phyloP scores from a whole-genome alignment of 768 basidiomycete genomes.

The Mrakia gelida region DNA sequence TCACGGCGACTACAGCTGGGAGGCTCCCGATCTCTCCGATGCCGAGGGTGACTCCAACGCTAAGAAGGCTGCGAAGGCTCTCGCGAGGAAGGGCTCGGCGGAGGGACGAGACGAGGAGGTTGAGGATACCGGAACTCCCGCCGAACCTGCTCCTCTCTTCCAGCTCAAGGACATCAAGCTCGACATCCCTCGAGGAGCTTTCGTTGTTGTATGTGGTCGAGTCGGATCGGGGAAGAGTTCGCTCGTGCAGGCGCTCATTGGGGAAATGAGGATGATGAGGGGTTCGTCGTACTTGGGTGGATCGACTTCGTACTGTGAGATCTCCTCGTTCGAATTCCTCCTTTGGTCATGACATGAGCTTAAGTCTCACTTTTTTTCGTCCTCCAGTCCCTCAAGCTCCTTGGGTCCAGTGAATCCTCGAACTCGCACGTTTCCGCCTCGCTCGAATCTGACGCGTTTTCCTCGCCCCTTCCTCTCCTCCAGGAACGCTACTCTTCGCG shows the following conservation, averaged over 20 bases:
- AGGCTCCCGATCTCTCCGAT: too few relatives aligned
- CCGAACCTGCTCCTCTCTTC: constrained; percentile 47
- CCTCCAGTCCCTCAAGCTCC: constrained; percentile 40
- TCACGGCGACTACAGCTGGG: too few relatives aligned
- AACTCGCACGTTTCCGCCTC: neutral
- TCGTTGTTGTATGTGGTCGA: constrained; percentile 42
- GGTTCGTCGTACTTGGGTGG: constrained; percentile 32
- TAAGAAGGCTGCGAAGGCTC: constrained; percentile 26
- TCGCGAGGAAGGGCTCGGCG: too few relatives aligned
- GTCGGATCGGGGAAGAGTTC: constrained; percentile 43
- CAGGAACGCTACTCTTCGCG: constrained; percentile 40
- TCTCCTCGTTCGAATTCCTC: too few relatives aligned
- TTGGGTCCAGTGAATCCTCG: constrained; percentile 40
- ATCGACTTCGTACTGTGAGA: neutral
- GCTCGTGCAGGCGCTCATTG: constrained; percentile 38
- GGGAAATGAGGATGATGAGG: constrained; percentile 38
- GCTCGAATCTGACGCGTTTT: neutral
- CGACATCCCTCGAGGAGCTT: constrained; percentile 35
- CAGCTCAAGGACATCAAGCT: constrained; percentile 49
- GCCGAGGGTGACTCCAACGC: neutral
- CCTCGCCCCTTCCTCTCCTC: too few relatives aligned
- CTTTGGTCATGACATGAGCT: neutral
- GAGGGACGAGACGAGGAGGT: too few relatives aligned
- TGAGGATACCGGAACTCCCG: too few relatives aligned
- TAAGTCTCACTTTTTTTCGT: neutral